A percentile compares a stretch with the other conserved stretches of the same genome.
phyloP scores from a whole-genome alignment of 2,329 filamentous ascomycete genomes.

The Paraphaeosphaeria minitans region DNA sequence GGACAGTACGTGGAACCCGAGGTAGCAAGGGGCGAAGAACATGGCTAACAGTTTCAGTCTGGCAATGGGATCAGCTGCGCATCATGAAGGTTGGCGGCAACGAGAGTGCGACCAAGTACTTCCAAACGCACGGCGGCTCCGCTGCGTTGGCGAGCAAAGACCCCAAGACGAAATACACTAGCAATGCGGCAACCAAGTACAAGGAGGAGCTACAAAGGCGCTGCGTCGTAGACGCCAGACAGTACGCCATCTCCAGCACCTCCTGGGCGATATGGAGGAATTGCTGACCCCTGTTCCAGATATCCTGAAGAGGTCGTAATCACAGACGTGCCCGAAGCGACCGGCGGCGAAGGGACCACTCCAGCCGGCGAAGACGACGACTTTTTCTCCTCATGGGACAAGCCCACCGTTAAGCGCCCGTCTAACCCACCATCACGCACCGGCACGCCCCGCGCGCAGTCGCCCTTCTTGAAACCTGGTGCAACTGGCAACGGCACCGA shows the following conservation, averaged over 20 bases:
- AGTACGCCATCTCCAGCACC: conserved; percentile 62
- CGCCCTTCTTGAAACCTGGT: conserved; percentile 83
- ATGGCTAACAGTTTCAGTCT: conserved; percentile 56
- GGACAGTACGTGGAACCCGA: conserved; percentile 72
- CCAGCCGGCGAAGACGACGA: conserved; percentile 89
- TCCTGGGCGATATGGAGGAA: not conserved
- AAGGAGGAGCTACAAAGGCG: conserved; percentile 94
- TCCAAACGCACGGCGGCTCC: conserved; percentile 93
- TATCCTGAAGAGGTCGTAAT: conserved; percentile 86
- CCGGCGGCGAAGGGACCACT: conserved; percentile 67
- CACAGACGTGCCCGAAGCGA: conserved; percentile 68
- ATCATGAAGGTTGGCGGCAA: conserved; percentile 99
- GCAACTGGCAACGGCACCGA: conserved; percentile 65
- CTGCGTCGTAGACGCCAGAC: conserved; percentile 79
- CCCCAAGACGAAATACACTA: conserved; percentile 94
- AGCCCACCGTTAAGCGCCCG: conserved; percentile 93
- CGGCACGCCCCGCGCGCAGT: conserved; percentile 79
- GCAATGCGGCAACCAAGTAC: conserved; percentile 91
- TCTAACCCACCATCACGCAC: conserved; percentile 92
- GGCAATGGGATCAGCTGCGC: conserved; percentile 98
- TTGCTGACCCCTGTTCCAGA: conserved; percentile 53
- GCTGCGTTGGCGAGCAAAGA: conserved; percentile 96
- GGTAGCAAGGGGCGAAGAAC: conserved; percentile 55
- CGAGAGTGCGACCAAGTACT: conserved; percentile 97
- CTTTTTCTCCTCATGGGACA: conserved; percentile 99